Base-by-base conservation (phyloP, 495 filamentous ascomycete genomes). In the Penicillium waksmanii region DNA sequence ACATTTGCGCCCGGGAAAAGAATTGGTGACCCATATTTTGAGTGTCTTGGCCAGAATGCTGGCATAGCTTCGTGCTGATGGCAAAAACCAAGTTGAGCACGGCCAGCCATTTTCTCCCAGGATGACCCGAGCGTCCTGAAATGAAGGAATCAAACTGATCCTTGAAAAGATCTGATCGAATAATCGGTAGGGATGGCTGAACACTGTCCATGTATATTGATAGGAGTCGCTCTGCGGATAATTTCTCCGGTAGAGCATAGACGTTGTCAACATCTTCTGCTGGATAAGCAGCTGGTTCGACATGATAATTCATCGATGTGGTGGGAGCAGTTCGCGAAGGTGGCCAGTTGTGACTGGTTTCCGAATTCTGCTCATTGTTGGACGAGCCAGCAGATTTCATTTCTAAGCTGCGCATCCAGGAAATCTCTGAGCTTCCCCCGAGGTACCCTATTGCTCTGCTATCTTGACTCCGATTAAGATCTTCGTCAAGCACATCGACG, bases 1-100 rank as follows among this genome's bases (percentile, higher is more conserved):
- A 42, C 4, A 19, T 31, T 47, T 52, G 21, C 18, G 57, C 57
- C 11, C 57, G 50, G 5, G 57, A 25, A 51, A 60, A 60, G 13
- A 55, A 60, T n/a, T 48, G 2, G 10, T 55, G 35, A 47, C 53
- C 21, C 10, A 15, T 10, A 1, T 35, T 21, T 4, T 44, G 40
- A 48, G 18, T 23, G 21, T 27, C 47, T 50, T 50, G 47, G 3
- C 47, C 47, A 15, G 13, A 25, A 21, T 18, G 13, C 3, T 13
- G 12, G 19, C 47, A 50, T 15, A 25, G 12, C 21, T 50, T 50
- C 5, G n/a, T 50, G 19, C 47, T 31, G 13, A 50, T 50, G 17
- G 47, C 47, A 25, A 50, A 31, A 15, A 50, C 9, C 47, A 50
- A 10, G 15, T 50, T 50, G 17, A 50, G 27, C 7, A 50, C 21